These are phyloP conservation scores for Metschnikowia dekortorum DNA, from an alignment of 805 yeast genomes.

Conservation along the genomic window DNA sequence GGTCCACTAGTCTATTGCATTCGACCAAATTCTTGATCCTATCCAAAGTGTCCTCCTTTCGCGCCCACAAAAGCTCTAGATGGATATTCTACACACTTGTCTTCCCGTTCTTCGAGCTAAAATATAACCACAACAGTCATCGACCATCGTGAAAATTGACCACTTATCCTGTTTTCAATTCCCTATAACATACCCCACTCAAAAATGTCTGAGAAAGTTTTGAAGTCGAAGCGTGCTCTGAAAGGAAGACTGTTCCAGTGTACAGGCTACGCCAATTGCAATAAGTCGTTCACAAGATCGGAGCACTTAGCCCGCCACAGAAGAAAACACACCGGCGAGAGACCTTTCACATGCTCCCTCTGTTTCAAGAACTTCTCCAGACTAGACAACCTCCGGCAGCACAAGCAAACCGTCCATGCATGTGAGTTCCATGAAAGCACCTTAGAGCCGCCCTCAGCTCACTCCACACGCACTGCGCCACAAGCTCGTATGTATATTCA, in stretches of 20 bases:
- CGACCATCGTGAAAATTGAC: not conserved
- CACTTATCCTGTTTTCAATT: not conserved
- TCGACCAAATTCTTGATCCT: not conserved
- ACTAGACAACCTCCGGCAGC: constrained; percentile 85
- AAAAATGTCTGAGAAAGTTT: constrained; percentile 2
- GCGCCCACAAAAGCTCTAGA: not conserved
- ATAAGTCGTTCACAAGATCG: constrained; percentile 83
- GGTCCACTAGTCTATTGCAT: not conserved
- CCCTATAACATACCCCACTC: not conserved
- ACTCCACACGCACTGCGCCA: not conserved
- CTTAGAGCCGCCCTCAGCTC: not conserved
- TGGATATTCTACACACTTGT: not conserved
- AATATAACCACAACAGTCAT: not conserved
- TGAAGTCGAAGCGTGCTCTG: constrained; percentile 32
- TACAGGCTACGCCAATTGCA: constrained; percentile 79
- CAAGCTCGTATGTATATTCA: not conserved
- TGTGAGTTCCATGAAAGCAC: constrained; percentile 28
- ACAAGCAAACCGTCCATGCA: constrained; percentile 68
- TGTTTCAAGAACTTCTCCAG: constrained; percentile 77
- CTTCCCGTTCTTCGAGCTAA: not conserved
- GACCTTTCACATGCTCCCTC: constrained; percentile 85
- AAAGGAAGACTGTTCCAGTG: constrained; percentile 77
- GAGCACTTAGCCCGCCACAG: constrained; percentile 92
- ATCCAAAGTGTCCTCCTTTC: not conserved
- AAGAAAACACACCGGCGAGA: constrained; percentile 89